Evolutionary conservation across 176 grass and related monocot genomes (phyloP).

Genomic region (Oryza meyeriana): DNA sequence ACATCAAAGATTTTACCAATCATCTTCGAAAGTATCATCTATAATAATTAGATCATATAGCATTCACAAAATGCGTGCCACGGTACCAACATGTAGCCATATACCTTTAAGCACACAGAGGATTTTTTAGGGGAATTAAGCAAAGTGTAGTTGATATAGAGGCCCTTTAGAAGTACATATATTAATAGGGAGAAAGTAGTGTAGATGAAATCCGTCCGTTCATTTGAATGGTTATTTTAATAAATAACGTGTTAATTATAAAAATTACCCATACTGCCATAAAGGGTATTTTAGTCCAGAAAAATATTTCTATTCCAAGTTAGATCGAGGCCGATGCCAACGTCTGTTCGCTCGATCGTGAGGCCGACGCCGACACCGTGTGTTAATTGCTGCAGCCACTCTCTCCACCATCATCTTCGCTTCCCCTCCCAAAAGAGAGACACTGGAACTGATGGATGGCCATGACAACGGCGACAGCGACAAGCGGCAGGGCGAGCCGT

Average conservation of each 20-base stretch:
- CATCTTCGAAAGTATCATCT: neutral
- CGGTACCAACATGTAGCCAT: neutral
- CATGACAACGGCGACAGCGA: neutral
- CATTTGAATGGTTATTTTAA: too few relatives aligned
- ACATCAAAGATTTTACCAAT: neutral
- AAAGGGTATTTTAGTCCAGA: too few relatives aligned
- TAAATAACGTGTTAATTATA: too few relatives aligned
- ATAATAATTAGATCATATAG: too few relatives aligned
- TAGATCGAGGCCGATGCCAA: too few relatives aligned
- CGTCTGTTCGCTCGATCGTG: too few relatives aligned
- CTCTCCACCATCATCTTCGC: constrained; percentile 32
- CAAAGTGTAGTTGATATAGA: neutral
- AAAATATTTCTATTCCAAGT: too few relatives aligned
- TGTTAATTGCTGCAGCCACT: neutral
- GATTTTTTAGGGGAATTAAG: neutral
- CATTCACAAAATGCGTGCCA: neutral
- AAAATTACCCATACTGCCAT: too few relatives aligned
- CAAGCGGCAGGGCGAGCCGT: constrained; percentile 28
- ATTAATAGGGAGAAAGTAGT: too few relatives aligned
- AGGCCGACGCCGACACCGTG: too few relatives aligned
- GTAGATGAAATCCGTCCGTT: too few relatives aligned
- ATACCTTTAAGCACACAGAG: neutral
- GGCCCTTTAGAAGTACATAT: too few relatives aligned
- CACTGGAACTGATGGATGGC: constrained; percentile 5
- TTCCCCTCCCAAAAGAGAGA: constrained; percentile 22